These are phyloP conservation scores for Lathyrus tuberosus DNA, from an alignment of 306 rosid genomes.

Conservation along the genomic window DNA sequence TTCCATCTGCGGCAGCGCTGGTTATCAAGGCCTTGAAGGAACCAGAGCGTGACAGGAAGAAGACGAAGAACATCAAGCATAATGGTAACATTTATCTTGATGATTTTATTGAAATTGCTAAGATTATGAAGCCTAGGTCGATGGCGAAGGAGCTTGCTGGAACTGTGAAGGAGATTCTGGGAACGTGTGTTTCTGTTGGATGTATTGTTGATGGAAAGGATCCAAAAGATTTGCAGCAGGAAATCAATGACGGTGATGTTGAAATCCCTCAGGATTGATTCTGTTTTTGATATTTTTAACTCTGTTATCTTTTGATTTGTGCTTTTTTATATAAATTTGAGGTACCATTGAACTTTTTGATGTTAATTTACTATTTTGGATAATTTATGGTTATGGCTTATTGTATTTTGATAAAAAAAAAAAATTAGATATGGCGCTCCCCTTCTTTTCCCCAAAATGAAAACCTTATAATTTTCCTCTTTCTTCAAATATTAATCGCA, in stretches of 20 bases:
- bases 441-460: too few species aligned
- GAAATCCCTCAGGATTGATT: constrained; percentile 81
- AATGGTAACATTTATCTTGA: constrained; percentile 79
- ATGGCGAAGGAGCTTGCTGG: constrained; percentile 88
- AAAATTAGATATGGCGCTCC: too few species aligned
- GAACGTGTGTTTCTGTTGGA: constrained; percentile 88
- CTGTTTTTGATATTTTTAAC: background rate
- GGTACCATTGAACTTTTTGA: constrained; percentile 33
- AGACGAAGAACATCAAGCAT: constrained; percentile 80
- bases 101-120: constrained; percentile 91
- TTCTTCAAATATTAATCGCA: too few species aligned
- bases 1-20: constrained; percentile 90
- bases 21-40: constrained; percentile 89
- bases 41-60: constrained; percentile 90
- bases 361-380: constrained; percentile 39
- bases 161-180: constrained; percentile 77
- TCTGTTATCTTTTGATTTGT: constrained; percentile 8
- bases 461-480: too few species aligned
- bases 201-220: constrained; percentile 86
- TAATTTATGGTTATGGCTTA: too few species aligned
- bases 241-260: constrained; percentile 73
- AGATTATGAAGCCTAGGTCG: constrained; percentile 69
- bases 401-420: too few species aligned
- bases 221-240: constrained; percentile 90
- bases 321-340: constrained; percentile 40